Evolutionary conservation across 768 basidiomycete genomes (phyloP).

Genomic region (Mrakia gelida): DNA sequence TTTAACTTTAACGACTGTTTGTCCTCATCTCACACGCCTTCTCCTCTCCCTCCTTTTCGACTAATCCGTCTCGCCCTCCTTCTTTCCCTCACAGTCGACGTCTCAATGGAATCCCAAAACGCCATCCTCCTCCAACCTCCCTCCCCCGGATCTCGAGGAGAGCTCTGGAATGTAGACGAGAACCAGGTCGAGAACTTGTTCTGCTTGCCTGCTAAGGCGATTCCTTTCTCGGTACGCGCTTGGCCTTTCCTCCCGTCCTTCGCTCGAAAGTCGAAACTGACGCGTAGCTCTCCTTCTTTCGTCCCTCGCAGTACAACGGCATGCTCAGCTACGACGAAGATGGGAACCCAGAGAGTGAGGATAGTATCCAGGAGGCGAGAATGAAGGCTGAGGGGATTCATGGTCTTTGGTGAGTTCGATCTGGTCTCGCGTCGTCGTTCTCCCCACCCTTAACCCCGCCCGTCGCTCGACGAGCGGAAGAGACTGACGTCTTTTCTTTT

Average conservation of each 20-base stretch:
- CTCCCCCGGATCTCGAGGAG: neutral
- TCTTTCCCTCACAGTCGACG: slow-evolving; percentile 44
- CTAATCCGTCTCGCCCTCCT: neutral
- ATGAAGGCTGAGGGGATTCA: neutral
- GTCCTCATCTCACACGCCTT: neutral
- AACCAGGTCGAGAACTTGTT: slow-evolving; percentile 23
- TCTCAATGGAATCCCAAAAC: slow-evolving; percentile 37
- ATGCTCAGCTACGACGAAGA: neutral
- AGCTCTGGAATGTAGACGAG: slow-evolving; percentile 26
- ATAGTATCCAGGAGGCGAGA: neutral
- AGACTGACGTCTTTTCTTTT: no score
- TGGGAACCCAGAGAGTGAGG: neutral
- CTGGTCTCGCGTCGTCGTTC: no score
- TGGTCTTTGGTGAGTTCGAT: no score
- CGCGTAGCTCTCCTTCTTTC: no score
- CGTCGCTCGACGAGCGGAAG: no score
- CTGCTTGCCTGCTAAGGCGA: slow-evolving; percentile 21
- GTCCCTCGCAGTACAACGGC: neutral
- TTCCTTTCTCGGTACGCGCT: neutral
- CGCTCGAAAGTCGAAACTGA: no score
- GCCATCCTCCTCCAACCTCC: slow-evolving; percentile 23
- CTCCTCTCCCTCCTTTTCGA: no score
- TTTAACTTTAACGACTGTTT: slow-evolving; percentile 60
- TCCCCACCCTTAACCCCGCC: no score
- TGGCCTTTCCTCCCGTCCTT: no score